Conservation (phyloP, 164 flowering plant species). For the Saururus chinensis region DNA sequence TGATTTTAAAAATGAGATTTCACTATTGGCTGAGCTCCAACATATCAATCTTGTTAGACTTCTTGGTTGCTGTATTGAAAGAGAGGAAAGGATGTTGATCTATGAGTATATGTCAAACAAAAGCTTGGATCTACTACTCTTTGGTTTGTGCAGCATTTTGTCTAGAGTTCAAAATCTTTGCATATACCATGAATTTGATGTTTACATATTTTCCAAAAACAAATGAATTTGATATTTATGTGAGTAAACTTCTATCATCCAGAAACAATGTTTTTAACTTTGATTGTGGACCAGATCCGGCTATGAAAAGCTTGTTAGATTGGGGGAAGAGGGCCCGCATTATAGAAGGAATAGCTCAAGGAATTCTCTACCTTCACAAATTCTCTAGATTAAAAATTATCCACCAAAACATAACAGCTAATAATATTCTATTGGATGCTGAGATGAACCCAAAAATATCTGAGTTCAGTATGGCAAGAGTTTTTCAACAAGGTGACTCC, state of each 20-base stretch:
- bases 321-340: constrained; percentile 18
- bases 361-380: constrained; percentile 46
- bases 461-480: constrained; percentile 57
- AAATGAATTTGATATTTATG: too few species aligned
- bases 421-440: constrained; percentile 36
- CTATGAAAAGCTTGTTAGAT: constrained; percentile 2
- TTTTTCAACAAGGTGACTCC: constrained; percentile 18
- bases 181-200: too few species aligned
- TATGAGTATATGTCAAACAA: constrained; percentile 41
- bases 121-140: constrained; percentile 27
- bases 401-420: constrained; percentile 22
- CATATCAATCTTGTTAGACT: constrained; percentile 41
- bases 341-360: constrained; percentile 34
- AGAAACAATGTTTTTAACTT: too few species aligned
- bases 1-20: constrained; percentile 30
- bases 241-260: too few species aligned
- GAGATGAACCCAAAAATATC: constrained; percentile 39
- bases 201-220: too few species aligned
- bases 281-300: background rate
- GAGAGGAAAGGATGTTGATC: constrained; percentile 25
- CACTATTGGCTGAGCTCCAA: constrained; percentile 27
- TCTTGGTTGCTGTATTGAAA: constrained; percentile 29
- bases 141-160: constrained; percentile 13
- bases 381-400: background rate
- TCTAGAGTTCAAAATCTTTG: too few species aligned